These are phyloP conservation scores for Candida tammaniensis DNA, from an alignment of 805 yeast genomes.

Conservation along the genomic window DNA sequence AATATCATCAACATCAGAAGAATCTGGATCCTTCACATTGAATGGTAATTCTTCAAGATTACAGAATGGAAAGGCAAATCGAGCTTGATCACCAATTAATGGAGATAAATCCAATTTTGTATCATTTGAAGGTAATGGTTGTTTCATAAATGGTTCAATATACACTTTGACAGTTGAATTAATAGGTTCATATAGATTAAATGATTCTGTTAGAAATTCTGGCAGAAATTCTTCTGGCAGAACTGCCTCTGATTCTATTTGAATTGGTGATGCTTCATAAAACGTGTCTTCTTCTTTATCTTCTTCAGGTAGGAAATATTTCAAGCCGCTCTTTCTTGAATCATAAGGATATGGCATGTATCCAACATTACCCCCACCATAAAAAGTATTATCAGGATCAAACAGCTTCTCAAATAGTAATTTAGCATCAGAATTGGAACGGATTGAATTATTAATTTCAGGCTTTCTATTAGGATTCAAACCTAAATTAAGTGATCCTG, in stretches of 20 bases:
- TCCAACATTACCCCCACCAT: too few species aligned
- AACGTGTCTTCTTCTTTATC: slow-evolving; percentile 3
- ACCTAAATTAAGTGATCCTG: too few species aligned
- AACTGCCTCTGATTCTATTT: slow-evolving; percentile 4
- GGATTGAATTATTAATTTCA: too few species aligned
- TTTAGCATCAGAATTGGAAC: too few species aligned
- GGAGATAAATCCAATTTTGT: slow-evolving; percentile 5
- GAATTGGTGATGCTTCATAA: slow-evolving; percentile 9
- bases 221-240: slow-evolving; percentile 6
- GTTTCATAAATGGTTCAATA: slow-evolving; percentile 12
- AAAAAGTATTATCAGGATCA: too few species aligned
- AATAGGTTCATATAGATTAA: slow-evolving; percentile 1
- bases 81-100: not conserved
- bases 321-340: not conserved
- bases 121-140: slow-evolving; percentile 9
- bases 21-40: not conserved
- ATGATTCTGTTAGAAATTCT: not conserved
- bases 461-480: too few species aligned
- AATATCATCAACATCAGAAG: not conserved
- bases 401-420: too few species aligned
- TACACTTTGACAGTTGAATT: slow-evolving; percentile 2
- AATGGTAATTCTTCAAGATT: slow-evolving; percentile 10
- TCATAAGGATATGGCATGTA: too few species aligned
- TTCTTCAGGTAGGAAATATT: slow-evolving; percentile 1
- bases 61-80: slow-evolving; percentile 12